Evolutionary conservation across 495 filamentous ascomycete genomes (phyloP).

Genomic region (Neurospora cerealis): DNA sequence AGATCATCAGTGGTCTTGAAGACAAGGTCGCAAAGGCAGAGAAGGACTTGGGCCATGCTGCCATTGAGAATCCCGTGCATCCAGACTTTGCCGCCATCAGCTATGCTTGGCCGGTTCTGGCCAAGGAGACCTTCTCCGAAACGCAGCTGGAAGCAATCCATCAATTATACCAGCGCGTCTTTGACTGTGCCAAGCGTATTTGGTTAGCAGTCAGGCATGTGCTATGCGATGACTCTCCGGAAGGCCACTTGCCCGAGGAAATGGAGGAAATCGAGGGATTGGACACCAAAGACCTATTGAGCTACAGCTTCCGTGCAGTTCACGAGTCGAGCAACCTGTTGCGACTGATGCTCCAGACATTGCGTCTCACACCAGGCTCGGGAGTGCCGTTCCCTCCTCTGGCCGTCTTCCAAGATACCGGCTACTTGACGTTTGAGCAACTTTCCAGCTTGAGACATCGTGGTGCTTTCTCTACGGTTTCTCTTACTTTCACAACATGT

Average conservation of each 20-base stretch:
- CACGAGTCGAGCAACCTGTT: constrained; percentile 72
- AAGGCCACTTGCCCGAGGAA: constrained; percentile 71
- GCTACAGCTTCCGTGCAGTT: constrained; percentile 85
- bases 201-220: constrained; percentile 67
- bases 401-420: constrained; percentile 46
- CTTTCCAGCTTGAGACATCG: constrained; percentile 76
- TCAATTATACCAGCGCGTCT: constrained; percentile 44
- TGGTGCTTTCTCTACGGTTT: constrained; percentile 88
- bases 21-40: constrained; percentile 45
- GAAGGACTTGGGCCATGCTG: constrained; percentile 47
- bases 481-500: constrained; percentile 73
- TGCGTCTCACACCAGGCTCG: constrained; percentile 19
- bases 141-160: constrained; percentile 29
- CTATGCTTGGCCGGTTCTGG: constrained; percentile 35
- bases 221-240: constrained; percentile 84
- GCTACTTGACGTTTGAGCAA: constrained; percentile 66
- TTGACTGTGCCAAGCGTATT: constrained; percentile 47
- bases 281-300: constrained; percentile 77
- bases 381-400: constrained; percentile 26
- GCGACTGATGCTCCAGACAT: constrained; percentile 42
- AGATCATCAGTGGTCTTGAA: constrained; percentile 42
- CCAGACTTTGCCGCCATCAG: constrained; percentile 55
- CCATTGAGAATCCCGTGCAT: constrained; percentile 58
- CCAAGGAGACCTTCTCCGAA: constrained; percentile 18
- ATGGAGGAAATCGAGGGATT: constrained; percentile 56